These are phyloP conservation scores for Sesbania bispinosa DNA, from an alignment of 306 rosid species.

Conservation along the genomic window DNA sequence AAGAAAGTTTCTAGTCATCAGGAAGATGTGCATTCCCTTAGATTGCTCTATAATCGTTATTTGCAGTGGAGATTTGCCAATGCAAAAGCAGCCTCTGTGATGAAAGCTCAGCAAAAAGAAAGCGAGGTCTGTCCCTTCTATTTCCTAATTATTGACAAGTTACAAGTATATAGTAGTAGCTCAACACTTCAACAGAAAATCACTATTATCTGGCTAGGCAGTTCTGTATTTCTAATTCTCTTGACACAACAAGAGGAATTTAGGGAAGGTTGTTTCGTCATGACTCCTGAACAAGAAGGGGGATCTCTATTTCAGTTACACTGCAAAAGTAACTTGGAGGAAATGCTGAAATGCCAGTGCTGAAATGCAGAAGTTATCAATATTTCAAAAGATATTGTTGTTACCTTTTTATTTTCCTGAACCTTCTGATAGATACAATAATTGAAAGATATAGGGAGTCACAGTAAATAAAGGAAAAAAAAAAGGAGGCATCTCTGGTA, in stretches of 20 bases:
- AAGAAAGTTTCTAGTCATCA: conserved; percentile 59
- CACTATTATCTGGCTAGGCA: background rate
- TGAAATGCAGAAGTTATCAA: background rate
- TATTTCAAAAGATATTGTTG: background rate
- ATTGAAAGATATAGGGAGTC: background rate
- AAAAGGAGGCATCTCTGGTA: background rate
- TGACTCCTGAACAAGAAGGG: background rate
- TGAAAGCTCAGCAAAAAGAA: conserved; percentile 58
- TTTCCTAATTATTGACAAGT: background rate
- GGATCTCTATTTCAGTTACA: conserved; percentile 5
- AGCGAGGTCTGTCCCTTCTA: conserved; percentile 46
- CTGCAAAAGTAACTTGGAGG: background rate
- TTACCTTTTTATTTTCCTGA: background rate
- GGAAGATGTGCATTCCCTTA: conserved; percentile 60
- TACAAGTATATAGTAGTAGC: background rate
- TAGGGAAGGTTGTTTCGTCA: background rate
- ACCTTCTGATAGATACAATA: background rate
- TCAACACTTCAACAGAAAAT: background rate
- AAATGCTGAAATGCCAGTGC: conserved; percentile 12
- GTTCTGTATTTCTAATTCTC: background rate
- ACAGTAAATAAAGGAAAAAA: background rate
- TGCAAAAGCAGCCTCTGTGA: conserved; percentile 45
- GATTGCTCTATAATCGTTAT: conserved; percentile 59
- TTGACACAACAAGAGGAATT: background rate
- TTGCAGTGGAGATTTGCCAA: conserved; percentile 82